These are phyloP conservation scores for Hypsizygus marmoreus DNA, from an alignment of 768 basidiomycete genomes.

Conservation along the genomic window DNA sequence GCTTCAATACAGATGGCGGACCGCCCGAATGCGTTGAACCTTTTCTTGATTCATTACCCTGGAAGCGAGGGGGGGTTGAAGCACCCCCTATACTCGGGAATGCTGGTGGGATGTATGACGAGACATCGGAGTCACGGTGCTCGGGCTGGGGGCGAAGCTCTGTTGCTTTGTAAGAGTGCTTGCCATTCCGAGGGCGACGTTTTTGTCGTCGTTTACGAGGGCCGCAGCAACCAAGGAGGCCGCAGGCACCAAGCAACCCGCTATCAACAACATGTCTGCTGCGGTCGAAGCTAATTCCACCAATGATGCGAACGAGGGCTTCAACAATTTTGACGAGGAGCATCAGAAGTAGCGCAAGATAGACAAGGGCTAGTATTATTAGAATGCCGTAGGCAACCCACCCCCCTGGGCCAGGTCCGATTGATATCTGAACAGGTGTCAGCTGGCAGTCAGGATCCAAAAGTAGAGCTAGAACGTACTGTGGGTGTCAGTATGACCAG, in stretches of 20 bases:
- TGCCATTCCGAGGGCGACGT: constrained; percentile 20
- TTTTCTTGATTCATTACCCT: constrained; percentile 41
- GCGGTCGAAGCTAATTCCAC: constrained; percentile 81
- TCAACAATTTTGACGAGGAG: constrained; percentile 85
- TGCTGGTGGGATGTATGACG: constrained; percentile 52
- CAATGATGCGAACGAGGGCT: constrained; percentile 75
- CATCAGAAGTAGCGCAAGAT: constrained; percentile 81
- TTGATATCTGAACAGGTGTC: constrained; percentile 62
- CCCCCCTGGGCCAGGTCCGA: constrained; percentile 76
- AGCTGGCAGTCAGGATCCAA: constrained; percentile 7
- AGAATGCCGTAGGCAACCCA: constrained; percentile 97
- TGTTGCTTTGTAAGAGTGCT: constrained; percentile 18
- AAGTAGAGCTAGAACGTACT: constrained; percentile 48
- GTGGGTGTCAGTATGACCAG: constrained; percentile 88
- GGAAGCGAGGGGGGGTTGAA: constrained; percentile 36
- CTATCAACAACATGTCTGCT: constrained; percentile 79
- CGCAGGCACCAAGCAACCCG: constrained; percentile 84
- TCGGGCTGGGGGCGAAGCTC: constrained; percentile 17
- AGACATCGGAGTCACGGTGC: constrained; percentile 44
- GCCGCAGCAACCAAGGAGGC: constrained; percentile 68
- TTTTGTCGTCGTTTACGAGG: constrained; percentile 41
- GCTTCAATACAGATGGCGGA: constrained; percentile 72
- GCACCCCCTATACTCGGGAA: constrained; percentile 29
- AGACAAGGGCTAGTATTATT: constrained; percentile 78
- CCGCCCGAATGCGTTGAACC: constrained; percentile 58